phyloP scores from a whole-genome alignment of 2,329 filamentous ascomycete species.

The Nemania sp. region DNA sequence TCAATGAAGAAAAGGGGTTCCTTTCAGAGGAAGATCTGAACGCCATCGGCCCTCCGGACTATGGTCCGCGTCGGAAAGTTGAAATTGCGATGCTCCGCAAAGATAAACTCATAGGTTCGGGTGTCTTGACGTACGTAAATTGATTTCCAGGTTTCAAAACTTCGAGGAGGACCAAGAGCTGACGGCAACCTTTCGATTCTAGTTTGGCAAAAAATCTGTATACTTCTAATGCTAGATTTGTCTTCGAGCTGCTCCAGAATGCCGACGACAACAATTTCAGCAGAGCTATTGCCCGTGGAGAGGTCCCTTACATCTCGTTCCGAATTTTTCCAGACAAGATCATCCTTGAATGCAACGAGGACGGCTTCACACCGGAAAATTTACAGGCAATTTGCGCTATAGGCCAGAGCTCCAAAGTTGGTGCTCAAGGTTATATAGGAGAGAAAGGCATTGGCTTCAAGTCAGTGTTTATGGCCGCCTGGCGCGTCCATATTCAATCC shows the following conservation, averaged over 20 bases:
- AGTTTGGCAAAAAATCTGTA: constrained; percentile 51
- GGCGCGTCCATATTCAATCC: constrained; percentile 49
- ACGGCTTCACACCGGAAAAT: constrained; percentile 48
- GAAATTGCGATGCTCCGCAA: constrained; percentile 6
- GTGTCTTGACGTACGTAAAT: constrained; percentile 8
- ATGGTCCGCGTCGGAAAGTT: background rate
- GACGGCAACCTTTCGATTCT: background rate
- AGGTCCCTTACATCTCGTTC: constrained; percentile 42
- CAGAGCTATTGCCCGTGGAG: constrained; percentile 22
- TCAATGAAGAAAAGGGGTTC: background rate
- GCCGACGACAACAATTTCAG: constrained; percentile 54
- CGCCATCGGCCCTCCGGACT: background rate
- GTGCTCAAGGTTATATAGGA: constrained; percentile 49
- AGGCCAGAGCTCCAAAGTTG: constrained; percentile 50
- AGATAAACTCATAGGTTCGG: constrained; percentile 7
- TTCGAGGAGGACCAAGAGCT: background rate
- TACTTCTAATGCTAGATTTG: constrained; percentile 48
- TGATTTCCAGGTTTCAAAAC: too few species aligned
- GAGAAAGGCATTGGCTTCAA: constrained; percentile 58
- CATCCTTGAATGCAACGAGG: constrained; percentile 54
- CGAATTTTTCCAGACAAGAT: constrained; percentile 43
- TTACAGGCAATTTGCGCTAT: constrained; percentile 51
- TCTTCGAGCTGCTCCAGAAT: constrained; percentile 59
- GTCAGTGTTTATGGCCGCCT: constrained; percentile 52
- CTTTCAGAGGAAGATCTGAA: background rate